Conservation (phyloP, 2,329 filamentous ascomycete species). For the Colletotrichum musae region DNA sequence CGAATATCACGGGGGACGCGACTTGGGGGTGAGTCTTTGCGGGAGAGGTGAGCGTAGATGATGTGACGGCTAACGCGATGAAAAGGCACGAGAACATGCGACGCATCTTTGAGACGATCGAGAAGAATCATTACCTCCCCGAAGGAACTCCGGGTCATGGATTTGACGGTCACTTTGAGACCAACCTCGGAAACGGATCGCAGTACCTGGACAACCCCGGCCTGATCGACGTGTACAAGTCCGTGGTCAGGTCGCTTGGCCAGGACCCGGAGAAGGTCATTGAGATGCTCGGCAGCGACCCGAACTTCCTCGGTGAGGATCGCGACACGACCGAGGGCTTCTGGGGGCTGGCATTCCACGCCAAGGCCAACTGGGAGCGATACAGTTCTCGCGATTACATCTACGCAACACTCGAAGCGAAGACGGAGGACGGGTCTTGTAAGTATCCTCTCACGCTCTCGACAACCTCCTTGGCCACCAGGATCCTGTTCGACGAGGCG, state of each 20-base stretch:
- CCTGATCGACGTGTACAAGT: too few species aligned
- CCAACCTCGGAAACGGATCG: not conserved
- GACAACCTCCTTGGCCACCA: too few species aligned
- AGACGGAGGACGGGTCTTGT: constrained; percentile 49
- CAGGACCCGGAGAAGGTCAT: too few species aligned
- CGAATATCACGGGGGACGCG: constrained; percentile 69
- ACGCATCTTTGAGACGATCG: constrained; percentile 43
- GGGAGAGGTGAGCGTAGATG: constrained; percentile 45
- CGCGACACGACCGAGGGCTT: too few species aligned
- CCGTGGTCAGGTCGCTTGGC: too few species aligned
- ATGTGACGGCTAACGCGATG: constrained; percentile 70
- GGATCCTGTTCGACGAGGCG: too few species aligned
- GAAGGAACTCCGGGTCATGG: not conserved
- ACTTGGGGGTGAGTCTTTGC: constrained; percentile 59
- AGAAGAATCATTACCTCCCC: not conserved
- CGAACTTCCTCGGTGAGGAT: not conserved
- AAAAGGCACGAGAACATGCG: constrained; percentile 61
- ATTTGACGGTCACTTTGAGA: not conserved
- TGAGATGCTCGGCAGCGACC: too few species aligned
- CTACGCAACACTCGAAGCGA: constrained; percentile 51
- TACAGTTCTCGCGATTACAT: constrained; percentile 40
- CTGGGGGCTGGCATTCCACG: too few species aligned
- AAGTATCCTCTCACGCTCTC: too few species aligned
- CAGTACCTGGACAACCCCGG: not conserved
- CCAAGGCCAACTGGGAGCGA: not conserved